These are phyloP conservation scores for Pharnaceum exiguum DNA, from an alignment of 148 eudicot species.

Conservation along the genomic window DNA sequence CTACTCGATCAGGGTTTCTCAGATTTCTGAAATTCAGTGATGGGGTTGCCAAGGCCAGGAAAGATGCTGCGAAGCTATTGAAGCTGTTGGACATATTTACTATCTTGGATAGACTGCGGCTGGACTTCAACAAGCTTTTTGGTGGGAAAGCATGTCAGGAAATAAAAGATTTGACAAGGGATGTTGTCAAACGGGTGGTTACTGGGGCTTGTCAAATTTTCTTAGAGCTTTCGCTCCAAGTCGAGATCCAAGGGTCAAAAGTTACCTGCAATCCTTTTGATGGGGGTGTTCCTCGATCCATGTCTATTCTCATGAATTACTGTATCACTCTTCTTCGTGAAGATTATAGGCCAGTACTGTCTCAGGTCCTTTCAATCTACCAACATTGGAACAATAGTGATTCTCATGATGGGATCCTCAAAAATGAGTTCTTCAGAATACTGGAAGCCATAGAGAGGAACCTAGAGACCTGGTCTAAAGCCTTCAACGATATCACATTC, in stretches of 20 bases:
- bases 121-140: conserved; percentile 52
- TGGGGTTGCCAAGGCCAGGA: conserved; percentile 38
- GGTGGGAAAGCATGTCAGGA: conserved; percentile 39
- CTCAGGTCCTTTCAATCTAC: conserved; percentile 45
- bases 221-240: conserved; percentile 48
- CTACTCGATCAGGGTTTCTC: conserved; percentile 33
- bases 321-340: conserved; percentile 47
- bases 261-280: conserved; percentile 32
- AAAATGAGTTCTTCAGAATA: conserved; percentile 33
- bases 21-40: conserved; percentile 42
- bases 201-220: conserved; percentile 48
- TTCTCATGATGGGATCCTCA: conserved; percentile 21
- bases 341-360: conserved; percentile 30
- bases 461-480: conserved; percentile 48
- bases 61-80: conserved; percentile 64
- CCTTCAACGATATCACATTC: conserved; percentile 32
- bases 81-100: conserved; percentile 46
- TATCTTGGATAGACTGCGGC: conserved; percentile 33
- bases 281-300: conserved; percentile 46
- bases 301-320: conserved; percentile 43
- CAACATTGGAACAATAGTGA: conserved; percentile 31
- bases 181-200: conserved; percentile 47
- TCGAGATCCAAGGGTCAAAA: conserved; percentile 39
- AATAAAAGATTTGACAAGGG: conserved; percentile 44
- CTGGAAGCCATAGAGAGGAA: conserved; percentile 51